Evolutionary conservation across 164 flowering plant species (phyloP).

Genomic region (Tinospora cordifolia): DNA sequence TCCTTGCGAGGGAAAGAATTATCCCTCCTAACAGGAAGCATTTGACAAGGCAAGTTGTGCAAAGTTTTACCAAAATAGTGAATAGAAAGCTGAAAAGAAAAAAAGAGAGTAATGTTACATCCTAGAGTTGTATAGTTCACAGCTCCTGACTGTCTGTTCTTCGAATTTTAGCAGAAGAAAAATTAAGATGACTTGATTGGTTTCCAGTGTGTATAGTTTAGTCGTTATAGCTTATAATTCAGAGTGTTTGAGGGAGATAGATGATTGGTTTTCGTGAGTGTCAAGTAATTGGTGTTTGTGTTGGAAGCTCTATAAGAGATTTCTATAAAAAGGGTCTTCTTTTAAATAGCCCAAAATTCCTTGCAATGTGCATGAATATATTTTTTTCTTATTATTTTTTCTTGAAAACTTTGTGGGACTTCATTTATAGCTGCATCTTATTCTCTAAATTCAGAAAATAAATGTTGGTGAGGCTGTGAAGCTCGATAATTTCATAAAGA

Average conservation of each 20-base stretch:
- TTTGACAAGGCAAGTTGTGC: conserved; percentile 22
- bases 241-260: conserved; percentile 12
- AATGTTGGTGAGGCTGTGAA: not conserved
- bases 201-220: conserved; percentile 15
- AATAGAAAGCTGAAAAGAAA: conserved; percentile 11
- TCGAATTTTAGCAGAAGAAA: conserved; percentile 64
- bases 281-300: not conserved
- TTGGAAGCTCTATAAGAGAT: conserved; percentile 9
- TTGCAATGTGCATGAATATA: not conserved
- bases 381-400: not conserved
- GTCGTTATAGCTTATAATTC: conserved; percentile 14
- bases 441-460: not conserved
- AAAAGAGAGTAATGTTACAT: conserved; percentile 8
- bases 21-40: conserved; percentile 21
- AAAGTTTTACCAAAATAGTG: conserved; percentile 11
- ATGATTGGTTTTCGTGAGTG: conserved; percentile 10
- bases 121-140: conserved; percentile 45
- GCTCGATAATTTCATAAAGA: no score
- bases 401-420: not conserved
- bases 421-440: not conserved
- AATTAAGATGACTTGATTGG: conserved; percentile 37
- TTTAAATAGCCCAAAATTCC: not conserved
- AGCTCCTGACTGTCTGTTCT: conserved; percentile 56
- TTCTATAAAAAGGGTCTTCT: not conserved
- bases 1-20: conserved; percentile 1